These are phyloP conservation scores for Curvularia verruculosa DNA, from an alignment of 2,329 filamentous ascomycete species.

Conservation along the genomic window DNA sequence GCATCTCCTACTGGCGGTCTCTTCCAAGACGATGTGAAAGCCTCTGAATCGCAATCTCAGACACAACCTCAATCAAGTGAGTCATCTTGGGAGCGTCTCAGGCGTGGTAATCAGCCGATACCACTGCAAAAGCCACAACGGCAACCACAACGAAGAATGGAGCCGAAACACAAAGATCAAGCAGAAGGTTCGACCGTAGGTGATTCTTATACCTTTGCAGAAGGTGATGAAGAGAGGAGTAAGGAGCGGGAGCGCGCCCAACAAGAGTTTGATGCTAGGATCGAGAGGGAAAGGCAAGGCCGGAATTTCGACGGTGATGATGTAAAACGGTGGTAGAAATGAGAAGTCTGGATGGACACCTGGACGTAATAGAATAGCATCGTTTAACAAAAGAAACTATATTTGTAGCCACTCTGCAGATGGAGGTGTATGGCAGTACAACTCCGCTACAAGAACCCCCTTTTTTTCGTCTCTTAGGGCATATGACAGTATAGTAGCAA, in stretches of 20 bases:
- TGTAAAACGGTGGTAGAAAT: slow-evolving; percentile 38
- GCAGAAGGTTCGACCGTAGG: slow-evolving; percentile 43
- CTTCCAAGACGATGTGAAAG: slow-evolving; percentile 40
- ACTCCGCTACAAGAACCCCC: background rate
- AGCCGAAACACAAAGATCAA: slow-evolving; percentile 31
- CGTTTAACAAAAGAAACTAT: background rate
- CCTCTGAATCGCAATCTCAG: slow-evolving; percentile 16
- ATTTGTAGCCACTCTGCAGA: background rate
- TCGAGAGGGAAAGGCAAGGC: slow-evolving; percentile 58
- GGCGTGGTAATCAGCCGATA: slow-evolving; percentile 39
- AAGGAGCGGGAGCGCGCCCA: slow-evolving; percentile 55
- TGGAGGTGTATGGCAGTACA: background rate
- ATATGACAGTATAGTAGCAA: background rate
- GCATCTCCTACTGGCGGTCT: slow-evolving; percentile 47
- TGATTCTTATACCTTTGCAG: slow-evolving; percentile 55
- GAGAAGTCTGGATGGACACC: background rate
- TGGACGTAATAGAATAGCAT: background rate
- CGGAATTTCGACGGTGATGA: slow-evolving; percentile 48
- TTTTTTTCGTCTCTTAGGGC: background rate
- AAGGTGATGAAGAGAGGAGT: slow-evolving; percentile 52
- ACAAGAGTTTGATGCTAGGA: slow-evolving; percentile 56
- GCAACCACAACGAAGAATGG: slow-evolving; percentile 21
- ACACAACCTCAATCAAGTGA: slow-evolving; percentile 35
- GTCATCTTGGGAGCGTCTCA: slow-evolving; percentile 54
- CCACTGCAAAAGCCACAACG: slow-evolving; percentile 21